These are phyloP conservation scores for Phytophthora foliorum DNA, from an alignment of 352 stramenopile genomes.

Conservation along the genomic window DNA sequence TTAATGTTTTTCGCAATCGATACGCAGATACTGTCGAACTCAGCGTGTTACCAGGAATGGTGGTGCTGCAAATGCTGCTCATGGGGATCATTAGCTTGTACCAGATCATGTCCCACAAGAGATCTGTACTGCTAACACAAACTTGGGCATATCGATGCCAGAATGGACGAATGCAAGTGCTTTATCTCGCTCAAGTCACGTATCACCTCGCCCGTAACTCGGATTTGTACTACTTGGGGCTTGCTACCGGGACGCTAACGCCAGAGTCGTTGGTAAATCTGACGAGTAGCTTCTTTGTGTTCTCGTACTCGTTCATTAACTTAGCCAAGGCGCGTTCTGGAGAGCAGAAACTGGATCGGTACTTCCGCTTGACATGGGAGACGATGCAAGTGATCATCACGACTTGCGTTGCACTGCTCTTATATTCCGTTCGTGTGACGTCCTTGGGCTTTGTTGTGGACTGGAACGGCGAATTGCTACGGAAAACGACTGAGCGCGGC, in stretches of 20 bases:
- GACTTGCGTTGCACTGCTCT: constrained; percentile 2
- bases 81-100: constrained; percentile 42
- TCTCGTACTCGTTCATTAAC: constrained; percentile 40
- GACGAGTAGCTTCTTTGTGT: constrained; percentile 31
- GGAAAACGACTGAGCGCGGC: constrained; percentile 29
- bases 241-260: constrained; percentile 35
- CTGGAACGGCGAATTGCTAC: constrained; percentile 30
- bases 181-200: constrained; percentile 31
- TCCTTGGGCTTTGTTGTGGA: constrained; percentile 32
- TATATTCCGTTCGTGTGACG: constrained; percentile 24
- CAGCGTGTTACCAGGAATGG: constrained; percentile 33
- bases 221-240: constrained; percentile 31
- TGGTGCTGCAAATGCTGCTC: constrained; percentile 39
- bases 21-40: constrained; percentile 35
- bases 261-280: constrained; percentile 32
- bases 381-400: constrained; percentile 29
- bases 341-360: constrained; percentile 42
- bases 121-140: constrained; percentile 38
- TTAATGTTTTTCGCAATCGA: constrained; percentile 36
- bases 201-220: constrained; percentile 29
- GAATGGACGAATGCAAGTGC: constrained; percentile 35
- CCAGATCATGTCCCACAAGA: constrained; percentile 41
- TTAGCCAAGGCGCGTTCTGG: constrained; percentile 32
- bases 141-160: constrained; percentile 39
- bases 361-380: constrained; percentile 43